phyloP scores from a whole-genome alignment of 2,329 filamentous ascomycete genomes.

The Penicillium sp. region DNA sequence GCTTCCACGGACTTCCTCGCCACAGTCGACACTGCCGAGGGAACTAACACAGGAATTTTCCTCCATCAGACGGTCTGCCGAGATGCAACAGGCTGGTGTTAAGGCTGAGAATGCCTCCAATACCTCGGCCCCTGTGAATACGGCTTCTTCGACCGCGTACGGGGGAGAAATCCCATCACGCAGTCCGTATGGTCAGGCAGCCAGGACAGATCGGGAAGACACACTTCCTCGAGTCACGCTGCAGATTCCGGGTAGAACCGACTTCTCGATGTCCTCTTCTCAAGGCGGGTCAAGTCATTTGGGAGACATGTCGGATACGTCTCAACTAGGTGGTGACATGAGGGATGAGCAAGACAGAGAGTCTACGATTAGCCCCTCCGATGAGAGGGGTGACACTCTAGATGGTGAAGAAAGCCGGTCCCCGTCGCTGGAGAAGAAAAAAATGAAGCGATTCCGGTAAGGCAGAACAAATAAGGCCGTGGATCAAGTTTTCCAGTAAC shows the following conservation, averaged over 20 bases:
- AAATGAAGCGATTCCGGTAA: constrained; percentile 51
- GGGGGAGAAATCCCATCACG: constrained; percentile 25
- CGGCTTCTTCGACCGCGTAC: constrained; percentile 19
- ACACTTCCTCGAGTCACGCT: constrained; percentile 30
- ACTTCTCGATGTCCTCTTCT: constrained; percentile 19
- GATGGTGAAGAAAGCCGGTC: constrained; percentile 35
- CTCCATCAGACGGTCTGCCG: constrained; percentile 19
- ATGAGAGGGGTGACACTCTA: constrained; percentile 32
- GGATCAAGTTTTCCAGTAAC: background rate
- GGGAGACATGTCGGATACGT: constrained; percentile 14
- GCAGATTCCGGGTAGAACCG: constrained; percentile 30
- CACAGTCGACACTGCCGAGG: constrained; percentile 26
- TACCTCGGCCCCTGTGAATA: constrained; percentile 14
- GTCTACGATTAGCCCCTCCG: constrained; percentile 31
- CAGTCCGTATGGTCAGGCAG: constrained; percentile 16
- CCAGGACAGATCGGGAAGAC: constrained; percentile 21
- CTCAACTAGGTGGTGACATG: constrained; percentile 16
- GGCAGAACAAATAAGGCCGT: background rate
- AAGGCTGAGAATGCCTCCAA: constrained; percentile 37
- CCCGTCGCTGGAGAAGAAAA: constrained; percentile 42
- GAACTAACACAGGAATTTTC: constrained; percentile 23
- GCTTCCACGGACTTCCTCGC: constrained; percentile 24
- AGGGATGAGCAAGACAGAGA: constrained; percentile 24
- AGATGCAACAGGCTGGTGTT: constrained; percentile 31
- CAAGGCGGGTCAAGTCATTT: constrained; percentile 18